Percentiles rank a stretch among this genome's conserved stretches.
phyloP scores from a whole-genome alignment of 768 basidiomycete species.

The Tulasnella sp. region DNA sequence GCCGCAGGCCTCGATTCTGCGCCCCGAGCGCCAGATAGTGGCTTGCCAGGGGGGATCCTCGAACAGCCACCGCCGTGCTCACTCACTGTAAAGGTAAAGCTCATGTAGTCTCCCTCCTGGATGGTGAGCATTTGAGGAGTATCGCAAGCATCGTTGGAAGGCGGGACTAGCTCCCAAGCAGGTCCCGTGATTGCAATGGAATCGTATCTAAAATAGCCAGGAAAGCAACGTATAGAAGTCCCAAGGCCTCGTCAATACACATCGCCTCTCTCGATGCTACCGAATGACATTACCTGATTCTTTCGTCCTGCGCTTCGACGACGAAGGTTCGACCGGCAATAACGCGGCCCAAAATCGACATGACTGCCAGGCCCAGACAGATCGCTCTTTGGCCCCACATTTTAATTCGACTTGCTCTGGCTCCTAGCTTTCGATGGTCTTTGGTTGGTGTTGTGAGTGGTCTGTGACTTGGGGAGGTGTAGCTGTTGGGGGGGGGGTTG shows the following conservation, averaged over 20 bases:
- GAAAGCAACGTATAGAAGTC: too few species aligned
- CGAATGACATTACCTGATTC: not conserved
- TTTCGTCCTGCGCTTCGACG: not conserved
- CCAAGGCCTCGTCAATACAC: not conserved
- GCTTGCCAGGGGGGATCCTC: not conserved
- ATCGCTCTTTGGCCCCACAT: not conserved
- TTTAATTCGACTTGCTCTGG: not conserved
- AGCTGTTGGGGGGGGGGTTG: too few species aligned
- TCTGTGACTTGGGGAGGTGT: not conserved
- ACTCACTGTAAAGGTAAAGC: slow-evolving; percentile 17
- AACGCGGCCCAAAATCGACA: not conserved
- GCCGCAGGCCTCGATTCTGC: too few species aligned
- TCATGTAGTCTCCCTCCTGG: not conserved
- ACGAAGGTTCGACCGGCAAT: not conserved
- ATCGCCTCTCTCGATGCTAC: too few species aligned
- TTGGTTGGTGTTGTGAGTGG: too few species aligned
- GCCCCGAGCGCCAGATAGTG: not conserved
- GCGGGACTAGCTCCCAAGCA: slow-evolving; percentile 10
- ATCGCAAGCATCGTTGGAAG: slow-evolving; percentile 34
- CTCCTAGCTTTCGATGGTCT: not conserved
- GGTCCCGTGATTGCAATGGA: not conserved
- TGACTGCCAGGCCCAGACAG: not conserved
- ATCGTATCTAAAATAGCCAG: not conserved
- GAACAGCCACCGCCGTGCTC: not conserved
- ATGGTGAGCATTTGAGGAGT: not conserved